Base-by-base conservation (phyloP, 2,329 filamentous ascomycete species). In the Pseudogymnoascus sp. region DNA sequence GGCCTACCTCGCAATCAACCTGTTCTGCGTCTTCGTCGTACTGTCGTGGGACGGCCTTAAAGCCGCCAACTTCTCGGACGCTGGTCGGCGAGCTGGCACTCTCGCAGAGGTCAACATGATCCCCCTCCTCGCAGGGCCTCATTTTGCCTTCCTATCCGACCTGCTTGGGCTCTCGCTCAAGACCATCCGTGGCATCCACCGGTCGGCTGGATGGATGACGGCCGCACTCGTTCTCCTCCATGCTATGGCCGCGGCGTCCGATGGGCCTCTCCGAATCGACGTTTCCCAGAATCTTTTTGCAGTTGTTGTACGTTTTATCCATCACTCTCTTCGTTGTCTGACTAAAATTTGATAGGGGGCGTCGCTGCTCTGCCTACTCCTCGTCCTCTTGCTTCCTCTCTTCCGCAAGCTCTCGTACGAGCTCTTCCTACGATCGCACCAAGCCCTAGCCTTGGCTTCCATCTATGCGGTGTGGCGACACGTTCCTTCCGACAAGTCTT, bases 191-290 rank as follows among this genome's bases (percentile, higher is more conserved):
- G 24, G 59, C 40, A 59, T 69, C 16, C 63, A 72, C 64, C 47
- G 62, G 7, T 69, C 61, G n/a, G 65, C 65, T 10, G 63, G 70
- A 2, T 26, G 66, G 11, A 68, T 70, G 63, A 42, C 61, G n/a
- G 47, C 66, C n/a, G 42, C 64, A 19, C 65, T 70, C 33, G 61
- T 44, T 13, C 31, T 68, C 24, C 62, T 68, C 60, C 66, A 71
- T 59, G 62, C 68, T 38, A 47, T 65, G 4, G 37, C 67, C 10
- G 61, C 63, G 10, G 61, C n/a, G 26, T 61, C 35, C 1, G 1
- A 62, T 24, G 24, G 6, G 6, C 50, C 50, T 33, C 63, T 67
- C 38, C 59, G 24, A 38, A 59, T 67, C 7, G n/a, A 62, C 37
- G 29, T 66, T 21, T 44, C 62, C 31, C 4, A 60, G 62, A 67